Base-by-base conservation (phyloP, 2,329 filamentous ascomycete genomes). In the Pestalotiopsis sp. region DNA sequence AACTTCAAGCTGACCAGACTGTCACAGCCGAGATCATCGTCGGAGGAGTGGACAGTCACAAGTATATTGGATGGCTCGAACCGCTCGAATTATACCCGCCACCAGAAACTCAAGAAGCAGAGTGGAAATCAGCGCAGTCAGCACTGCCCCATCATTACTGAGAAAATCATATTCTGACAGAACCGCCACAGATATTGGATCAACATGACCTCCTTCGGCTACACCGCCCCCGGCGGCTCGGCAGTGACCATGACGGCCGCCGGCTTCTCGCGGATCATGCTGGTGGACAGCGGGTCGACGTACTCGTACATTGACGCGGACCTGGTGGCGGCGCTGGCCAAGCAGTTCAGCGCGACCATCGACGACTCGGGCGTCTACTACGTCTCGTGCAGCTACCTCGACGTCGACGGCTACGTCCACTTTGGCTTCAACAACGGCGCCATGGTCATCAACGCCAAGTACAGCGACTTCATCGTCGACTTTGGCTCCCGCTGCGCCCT, bases 211-310 rank as follows among this genome's bases (percentile, higher is more conserved):
- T 81, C 79, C 0, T 68, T 81, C 17, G 77, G 76, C 25, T 74
- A 79, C 61, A 78, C 76, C 13, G 75, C 71, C 49, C 78, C 79
- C 0, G 72, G 70, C 9, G 69, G 75, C 11, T 55, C 67, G 4
- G 69, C 74, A 17, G 72, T 72, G 12, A 72, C 71, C n/a, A 74
- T 77, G 63, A 80, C 78, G 5, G 66, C 64, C 11, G 70, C 68
- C 55, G 67, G 74, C 38, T 83, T 81, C 67, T 80, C 80, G 27
- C 76, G 82, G 20, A 80, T 83, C 45, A 85, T 84, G 55, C 80
- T 89, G n/a, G 81, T 91, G 36, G 88, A 91, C 76, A 88, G 87
- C 3, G 90, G 90, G 39, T 90, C 87, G 39, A 90, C 87, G 17
- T 82, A 91, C 69, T 90, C 86, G 65, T 90, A 90, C 73, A 83